phyloP scores from a whole-genome alignment of 2,329 filamentous ascomycete genomes.

The Colletotrichum nymphaeae region DNA sequence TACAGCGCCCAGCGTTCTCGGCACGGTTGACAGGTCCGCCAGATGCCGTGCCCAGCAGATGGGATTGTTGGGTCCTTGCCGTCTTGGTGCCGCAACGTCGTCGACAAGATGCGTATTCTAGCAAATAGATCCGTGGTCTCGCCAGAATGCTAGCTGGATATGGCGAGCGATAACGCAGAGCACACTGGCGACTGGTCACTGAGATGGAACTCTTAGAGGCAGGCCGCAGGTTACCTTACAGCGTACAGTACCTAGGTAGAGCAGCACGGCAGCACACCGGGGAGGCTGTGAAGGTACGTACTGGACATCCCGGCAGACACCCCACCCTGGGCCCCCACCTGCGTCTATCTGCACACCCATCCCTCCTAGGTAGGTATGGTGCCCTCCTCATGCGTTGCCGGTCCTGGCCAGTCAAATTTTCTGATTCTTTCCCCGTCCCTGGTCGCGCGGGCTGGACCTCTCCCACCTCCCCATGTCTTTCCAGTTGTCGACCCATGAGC shows the following conservation, averaged over 20 bases:
- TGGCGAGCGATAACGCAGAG: not conserved
- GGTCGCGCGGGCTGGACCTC: conserved; percentile 14
- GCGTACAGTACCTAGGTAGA: too few species aligned
- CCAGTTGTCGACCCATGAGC: not conserved
- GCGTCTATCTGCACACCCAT: not conserved
- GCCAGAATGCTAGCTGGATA: not conserved
- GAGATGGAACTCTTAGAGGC: not conserved
- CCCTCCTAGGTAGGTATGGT: too few species aligned
- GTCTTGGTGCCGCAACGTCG: not conserved
- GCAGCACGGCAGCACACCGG: not conserved
- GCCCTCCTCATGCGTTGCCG: not conserved
- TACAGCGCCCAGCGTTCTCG: not conserved
- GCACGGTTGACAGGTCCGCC: not conserved
- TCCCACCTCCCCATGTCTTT: conserved; percentile 14
- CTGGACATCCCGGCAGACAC: not conserved
- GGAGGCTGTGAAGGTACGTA: not conserved
- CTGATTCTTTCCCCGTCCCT: not conserved
- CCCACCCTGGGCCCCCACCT: not conserved
- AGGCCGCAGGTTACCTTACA: not conserved
- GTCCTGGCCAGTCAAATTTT: conserved; percentile 13
- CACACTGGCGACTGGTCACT: not conserved
- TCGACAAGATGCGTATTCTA: not conserved
- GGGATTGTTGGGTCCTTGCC: not conserved
- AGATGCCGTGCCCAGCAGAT: not conserved
- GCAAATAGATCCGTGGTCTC: not conserved